These are phyloP conservation scores for Gigaspora rosea DNA, from an alignment of 192 early-diverging fungal species.

Conservation along the genomic window DNA sequence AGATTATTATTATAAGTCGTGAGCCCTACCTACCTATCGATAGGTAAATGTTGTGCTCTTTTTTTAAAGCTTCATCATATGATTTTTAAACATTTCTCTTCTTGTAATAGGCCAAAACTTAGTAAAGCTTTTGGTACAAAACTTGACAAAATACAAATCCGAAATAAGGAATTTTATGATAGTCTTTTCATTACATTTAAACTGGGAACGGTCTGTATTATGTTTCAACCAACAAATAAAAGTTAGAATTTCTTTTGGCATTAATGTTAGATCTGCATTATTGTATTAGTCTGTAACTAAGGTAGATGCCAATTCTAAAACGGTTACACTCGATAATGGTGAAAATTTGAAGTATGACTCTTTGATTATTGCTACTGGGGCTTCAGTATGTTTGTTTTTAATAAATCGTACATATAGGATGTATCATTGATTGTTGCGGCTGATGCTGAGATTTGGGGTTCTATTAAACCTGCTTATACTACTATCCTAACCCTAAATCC, in stretches of 20 bases:
- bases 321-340: slow-evolving; percentile 45
- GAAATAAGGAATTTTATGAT: slow-evolving; percentile 45
- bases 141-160: slow-evolving; percentile 43
- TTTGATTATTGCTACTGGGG: slow-evolving; percentile 59
- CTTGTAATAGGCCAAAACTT: slow-evolving; percentile 50
- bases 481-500: no score
- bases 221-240: not conserved
- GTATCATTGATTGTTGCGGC: not conserved
- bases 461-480: no score
- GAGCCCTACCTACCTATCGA: slow-evolving; percentile 61
- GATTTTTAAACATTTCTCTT: not conserved
- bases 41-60: slow-evolving; percentile 30
- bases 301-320: slow-evolving; percentile 45
- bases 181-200: slow-evolving; percentile 48
- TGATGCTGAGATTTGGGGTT: not conserved
- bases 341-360: slow-evolving; percentile 41
- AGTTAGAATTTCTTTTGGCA: not conserved
- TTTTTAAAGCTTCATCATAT: no score
- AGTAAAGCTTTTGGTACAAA: slow-evolving; percentile 50
- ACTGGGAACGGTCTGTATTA: slow-evolving; percentile 42
- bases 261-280: slow-evolving; percentile 11
- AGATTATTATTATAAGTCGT: slow-evolving; percentile 45
- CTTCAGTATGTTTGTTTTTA: slow-evolving; percentile 37
- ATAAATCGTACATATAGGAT: not conserved
- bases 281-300: slow-evolving; percentile 31